Conservation (phyloP, 2,329 filamentous ascomycete species). For the Chaetomium sp. region DNA sequence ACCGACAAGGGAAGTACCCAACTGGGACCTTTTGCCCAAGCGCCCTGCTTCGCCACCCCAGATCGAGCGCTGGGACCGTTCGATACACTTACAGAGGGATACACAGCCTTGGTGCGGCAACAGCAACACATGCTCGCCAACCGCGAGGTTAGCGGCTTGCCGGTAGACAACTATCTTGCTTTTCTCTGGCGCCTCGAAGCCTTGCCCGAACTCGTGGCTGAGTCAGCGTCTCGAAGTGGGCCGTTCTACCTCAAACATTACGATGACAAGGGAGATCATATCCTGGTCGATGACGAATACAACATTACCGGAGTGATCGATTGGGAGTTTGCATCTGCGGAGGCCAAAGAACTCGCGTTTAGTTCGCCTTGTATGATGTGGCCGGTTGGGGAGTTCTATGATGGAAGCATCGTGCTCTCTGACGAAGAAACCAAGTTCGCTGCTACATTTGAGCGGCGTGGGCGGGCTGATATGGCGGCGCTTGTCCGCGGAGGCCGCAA, state of each 20-base stretch:
- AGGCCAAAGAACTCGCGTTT: not conserved
- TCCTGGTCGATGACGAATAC: slow-evolving; percentile 24
- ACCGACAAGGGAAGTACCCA: too few species aligned
- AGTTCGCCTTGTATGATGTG: not conserved
- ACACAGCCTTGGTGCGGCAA: not conserved
- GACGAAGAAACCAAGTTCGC: not conserved
- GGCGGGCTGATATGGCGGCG: not conserved
- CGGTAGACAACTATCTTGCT: not conserved
- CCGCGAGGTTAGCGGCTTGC: not conserved
- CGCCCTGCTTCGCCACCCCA: not conserved
- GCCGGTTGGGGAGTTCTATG: not conserved
- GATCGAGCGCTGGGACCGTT: not conserved
- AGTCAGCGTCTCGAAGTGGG: slow-evolving; percentile 1
- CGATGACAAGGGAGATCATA: slow-evolving; percentile 37
- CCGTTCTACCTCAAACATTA: slow-evolving; percentile 34
- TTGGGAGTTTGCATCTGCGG: not conserved
- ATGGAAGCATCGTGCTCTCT: not conserved
- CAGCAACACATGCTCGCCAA: not conserved
- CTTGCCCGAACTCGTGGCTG: not conserved
- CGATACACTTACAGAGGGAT: not conserved
- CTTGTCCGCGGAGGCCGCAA: not conserved
- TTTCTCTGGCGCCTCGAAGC: not conserved
- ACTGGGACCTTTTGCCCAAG: not conserved
- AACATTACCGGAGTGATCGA: slow-evolving; percentile 1
- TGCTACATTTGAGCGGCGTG: not conserved